Conservation (phyloP, 305 asterid genomes). For the Fraxinus latifolia region DNA sequence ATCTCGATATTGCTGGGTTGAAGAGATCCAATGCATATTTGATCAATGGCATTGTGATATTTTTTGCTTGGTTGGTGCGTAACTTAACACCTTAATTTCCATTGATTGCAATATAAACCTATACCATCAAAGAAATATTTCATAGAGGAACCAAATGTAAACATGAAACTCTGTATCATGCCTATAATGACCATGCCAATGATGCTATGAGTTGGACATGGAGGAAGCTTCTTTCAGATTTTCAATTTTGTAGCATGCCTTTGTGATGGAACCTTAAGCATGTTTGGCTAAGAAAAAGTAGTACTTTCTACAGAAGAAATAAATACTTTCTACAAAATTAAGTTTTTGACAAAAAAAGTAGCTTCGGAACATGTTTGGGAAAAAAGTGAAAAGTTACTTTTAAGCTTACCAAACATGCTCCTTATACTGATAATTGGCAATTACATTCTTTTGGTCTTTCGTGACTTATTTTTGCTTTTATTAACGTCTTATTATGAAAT, state of each 20-base stretch:
- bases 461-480: conserved; percentile 12
- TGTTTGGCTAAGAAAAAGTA: not conserved
- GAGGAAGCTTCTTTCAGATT: conserved; percentile 1
- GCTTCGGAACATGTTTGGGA: not conserved
- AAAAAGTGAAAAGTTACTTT: not conserved
- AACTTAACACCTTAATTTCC: not conserved
- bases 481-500: conserved; percentile 30
- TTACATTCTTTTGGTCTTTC: not conserved
- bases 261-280: not conserved
- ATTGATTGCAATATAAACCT: not conserved
- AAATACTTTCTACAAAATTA: not conserved
- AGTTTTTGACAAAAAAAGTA: not conserved
- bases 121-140: not conserved
- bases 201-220: not conserved
- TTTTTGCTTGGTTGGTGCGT: conserved; percentile 90
- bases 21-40: conserved; percentile 73
- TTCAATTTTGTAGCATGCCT: not conserved
- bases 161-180: not conserved
- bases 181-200: not conserved
- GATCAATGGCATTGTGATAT: conserved; percentile 73
- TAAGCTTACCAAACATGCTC: not conserved
- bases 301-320: not conserved
- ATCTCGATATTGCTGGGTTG: conserved; percentile 82
- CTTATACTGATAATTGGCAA: not conserved
- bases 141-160: not conserved